These are phyloP conservation scores for Chlorella sp. DNA, from an alignment of 139 green algal genomes.

Conservation along the genomic window DNA sequence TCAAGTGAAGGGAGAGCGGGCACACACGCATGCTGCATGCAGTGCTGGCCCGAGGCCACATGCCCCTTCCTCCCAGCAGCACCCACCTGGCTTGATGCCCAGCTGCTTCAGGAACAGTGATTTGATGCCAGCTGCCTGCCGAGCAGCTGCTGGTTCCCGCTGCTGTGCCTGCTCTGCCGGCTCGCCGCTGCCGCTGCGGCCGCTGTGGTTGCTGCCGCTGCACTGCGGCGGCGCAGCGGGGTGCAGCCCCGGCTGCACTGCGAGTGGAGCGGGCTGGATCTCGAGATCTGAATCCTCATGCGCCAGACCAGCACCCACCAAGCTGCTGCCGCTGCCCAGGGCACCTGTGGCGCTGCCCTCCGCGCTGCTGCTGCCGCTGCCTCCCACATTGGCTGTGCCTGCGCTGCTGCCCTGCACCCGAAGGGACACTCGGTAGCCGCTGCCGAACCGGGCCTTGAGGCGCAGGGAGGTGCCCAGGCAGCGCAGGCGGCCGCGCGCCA, in stretches of 20 bases:
- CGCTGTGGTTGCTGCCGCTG: background rate
- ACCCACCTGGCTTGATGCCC: conserved; percentile 29
- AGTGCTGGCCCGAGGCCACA: too few relatives aligned
- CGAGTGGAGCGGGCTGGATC: background rate
- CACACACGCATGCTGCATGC: too few relatives aligned
- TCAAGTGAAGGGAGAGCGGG: too few relatives aligned
- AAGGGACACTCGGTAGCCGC: conserved; percentile 77
- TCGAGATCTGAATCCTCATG: background rate
- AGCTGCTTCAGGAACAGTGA: conserved; percentile 37
- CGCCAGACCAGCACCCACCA: background rate
- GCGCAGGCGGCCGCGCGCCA: conserved; percentile 88
- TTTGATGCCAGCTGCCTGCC: conserved; percentile 3
- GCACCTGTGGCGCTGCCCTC: background rate
- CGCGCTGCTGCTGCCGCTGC: too few relatives aligned
- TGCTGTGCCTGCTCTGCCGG: background rate
- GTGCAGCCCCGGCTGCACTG: too few relatives aligned
- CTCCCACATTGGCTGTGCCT: background rate
- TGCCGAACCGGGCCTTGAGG: conserved; percentile 93
- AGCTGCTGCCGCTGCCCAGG: background rate
- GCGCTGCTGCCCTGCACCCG: conserved; percentile 20
- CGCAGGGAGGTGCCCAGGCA: conserved; percentile 87
- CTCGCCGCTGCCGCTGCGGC: background rate
- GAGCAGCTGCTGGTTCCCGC: background rate
- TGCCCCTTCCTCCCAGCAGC: too few relatives aligned
- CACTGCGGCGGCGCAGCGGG: background rate